Conservation (phyloP, 169 alveolate genomes). For the Plasmodium billcollinsi region DNA sequence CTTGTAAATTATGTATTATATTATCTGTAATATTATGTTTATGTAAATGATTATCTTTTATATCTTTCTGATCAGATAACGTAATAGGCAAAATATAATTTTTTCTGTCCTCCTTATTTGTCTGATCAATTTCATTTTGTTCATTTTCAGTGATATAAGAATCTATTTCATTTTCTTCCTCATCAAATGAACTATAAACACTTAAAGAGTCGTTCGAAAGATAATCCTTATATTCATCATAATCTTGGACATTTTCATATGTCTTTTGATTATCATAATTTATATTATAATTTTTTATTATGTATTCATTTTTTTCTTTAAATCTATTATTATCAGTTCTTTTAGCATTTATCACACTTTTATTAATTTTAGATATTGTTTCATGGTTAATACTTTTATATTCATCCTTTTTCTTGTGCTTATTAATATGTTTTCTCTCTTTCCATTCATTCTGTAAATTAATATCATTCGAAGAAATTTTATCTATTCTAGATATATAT, state of each 20-base stretch:
- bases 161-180: no score
- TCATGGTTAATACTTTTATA: no score
- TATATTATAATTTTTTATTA: neutral
- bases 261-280: neutral
- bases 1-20: no score
- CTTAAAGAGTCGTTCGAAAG: no score
- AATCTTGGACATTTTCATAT: neutral
- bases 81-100: no score
- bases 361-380: neutral
- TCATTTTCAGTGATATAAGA: no score
- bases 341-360: neutral
- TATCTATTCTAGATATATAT: constrained; percentile 48
- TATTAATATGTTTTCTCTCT: neutral
- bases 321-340: neutral
- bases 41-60: neutral
- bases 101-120: no score
- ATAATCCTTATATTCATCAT: no score
- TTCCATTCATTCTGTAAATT: constrained; percentile 16
- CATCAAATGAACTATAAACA: no score
- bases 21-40: no score
- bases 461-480: constrained; percentile 8
- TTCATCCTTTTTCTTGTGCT: neutral
- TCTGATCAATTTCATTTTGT: no score
- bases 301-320: neutral
- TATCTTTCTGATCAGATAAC: neutral